Evolutionary conservation across 2,329 filamentous ascomycete species (phyloP).

Genomic region (Ophiostoma sp.): DNA sequence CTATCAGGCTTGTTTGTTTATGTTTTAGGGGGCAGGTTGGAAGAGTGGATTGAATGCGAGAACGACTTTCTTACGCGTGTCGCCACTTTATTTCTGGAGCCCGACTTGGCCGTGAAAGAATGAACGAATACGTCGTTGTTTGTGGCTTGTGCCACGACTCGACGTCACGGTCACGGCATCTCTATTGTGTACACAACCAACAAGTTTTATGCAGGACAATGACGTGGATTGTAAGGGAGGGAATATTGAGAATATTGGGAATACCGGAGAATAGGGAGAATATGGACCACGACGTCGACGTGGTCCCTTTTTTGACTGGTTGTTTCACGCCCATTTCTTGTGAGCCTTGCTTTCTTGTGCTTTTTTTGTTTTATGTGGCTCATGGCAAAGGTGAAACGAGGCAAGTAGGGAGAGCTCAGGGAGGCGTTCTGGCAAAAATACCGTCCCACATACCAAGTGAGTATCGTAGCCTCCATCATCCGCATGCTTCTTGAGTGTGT

Average conservation of each 20-base stretch:
- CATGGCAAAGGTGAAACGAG: conserved; percentile 7
- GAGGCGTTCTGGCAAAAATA: neutral
- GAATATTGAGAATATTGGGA: no score
- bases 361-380: neutral
- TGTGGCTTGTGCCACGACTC: neutral
- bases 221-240: conserved; percentile 4
- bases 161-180: neutral
- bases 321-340: neutral
- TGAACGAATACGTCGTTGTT: neutral
- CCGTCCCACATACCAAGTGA: conserved; percentile 17
- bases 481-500: neutral
- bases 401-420: neutral
- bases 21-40: neutral
- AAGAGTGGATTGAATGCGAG: no score
- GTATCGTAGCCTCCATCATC: neutral
- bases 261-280: neutral
- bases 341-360: neutral
- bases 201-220: neutral
- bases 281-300: neutral
- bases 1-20: conserved; percentile 2
- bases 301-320: neutral
- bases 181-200: neutral
- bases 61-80: neutral
- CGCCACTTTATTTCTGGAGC: neutral
- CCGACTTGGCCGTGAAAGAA: neutral